These are phyloP conservation scores for Sabuloglossum arenarium DNA, from an alignment of 495 filamentous ascomycete species.

Conservation along the genomic window DNA sequence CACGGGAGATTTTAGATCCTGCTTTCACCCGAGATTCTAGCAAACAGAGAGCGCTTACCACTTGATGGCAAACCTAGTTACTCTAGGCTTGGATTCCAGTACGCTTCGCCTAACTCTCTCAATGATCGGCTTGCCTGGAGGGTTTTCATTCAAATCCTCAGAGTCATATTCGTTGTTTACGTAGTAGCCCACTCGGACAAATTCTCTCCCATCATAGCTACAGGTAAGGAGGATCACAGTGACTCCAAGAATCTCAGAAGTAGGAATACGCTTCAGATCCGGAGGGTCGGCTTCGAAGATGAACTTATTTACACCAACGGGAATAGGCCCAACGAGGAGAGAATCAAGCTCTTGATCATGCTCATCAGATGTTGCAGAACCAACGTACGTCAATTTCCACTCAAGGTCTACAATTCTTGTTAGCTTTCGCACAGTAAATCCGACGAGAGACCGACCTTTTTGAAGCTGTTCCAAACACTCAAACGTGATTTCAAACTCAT, in stretches of 20 bases:
- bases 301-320: conserved; percentile 95
- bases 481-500: conserved; percentile 96
- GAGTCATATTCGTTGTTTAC: conserved; percentile 97
- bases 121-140: conserved; percentile 75
- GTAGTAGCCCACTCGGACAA: conserved; percentile 96
- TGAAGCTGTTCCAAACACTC: conserved; percentile 86
- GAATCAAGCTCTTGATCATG: conserved; percentile 97
- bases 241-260: conserved; percentile 86
- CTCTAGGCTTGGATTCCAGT: conserved; percentile 88
- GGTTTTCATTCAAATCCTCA: conserved; percentile 69
- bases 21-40: not conserved
- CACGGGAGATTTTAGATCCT: not conserved
- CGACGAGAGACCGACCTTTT: conserved; percentile 38
- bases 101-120: conserved; percentile 83
- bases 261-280: conserved; percentile 70
- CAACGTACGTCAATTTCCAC: conserved; percentile 98
- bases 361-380: conserved; percentile 91
- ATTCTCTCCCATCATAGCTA: conserved; percentile 89
- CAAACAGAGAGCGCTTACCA: conserved; percentile 36
- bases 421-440: conserved; percentile 2
- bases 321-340: conserved; percentile 87
- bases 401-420: conserved; percentile 54
- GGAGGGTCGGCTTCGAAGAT: conserved; percentile 91
- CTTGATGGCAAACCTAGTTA: conserved; percentile 97
- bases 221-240: conserved; percentile 94